phyloP scores from a whole-genome alignment of 2,329 filamentous ascomycete species.

The Sclerotinia nivalis region DNA sequence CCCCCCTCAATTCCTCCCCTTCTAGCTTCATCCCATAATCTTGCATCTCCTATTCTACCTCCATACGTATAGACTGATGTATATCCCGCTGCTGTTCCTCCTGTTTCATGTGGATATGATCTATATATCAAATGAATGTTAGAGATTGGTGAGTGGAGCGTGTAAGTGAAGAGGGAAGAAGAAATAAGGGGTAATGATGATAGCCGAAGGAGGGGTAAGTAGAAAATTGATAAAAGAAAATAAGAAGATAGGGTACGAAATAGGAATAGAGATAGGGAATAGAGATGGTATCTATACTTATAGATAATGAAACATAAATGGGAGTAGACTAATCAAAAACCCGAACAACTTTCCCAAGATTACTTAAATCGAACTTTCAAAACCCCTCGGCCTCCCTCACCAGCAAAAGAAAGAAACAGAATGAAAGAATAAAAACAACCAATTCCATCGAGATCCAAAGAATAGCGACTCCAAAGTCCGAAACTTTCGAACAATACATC shows the following conservation, averaged over 20 bases:
- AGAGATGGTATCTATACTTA: no score
- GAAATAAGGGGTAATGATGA: no score
- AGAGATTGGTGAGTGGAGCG: not conserved
- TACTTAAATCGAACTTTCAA: not conserved
- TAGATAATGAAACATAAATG: no score
- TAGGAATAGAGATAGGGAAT: not conserved
- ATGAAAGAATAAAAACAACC: no score
- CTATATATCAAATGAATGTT: fast-evolving
- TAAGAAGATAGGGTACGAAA: no score
- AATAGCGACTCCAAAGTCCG: no score
- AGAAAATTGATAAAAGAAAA: not conserved
- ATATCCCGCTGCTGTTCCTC: not conserved
- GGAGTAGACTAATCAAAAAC: no score
- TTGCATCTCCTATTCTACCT: not conserved
- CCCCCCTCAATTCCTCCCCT: not conserved
- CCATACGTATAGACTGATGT: not conserved
- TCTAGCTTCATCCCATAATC: constrained; percentile 4
- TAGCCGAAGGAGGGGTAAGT: no score
- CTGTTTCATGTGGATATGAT: not conserved
- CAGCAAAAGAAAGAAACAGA: no score
- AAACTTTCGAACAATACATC: no score
- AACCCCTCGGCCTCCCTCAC: not conserved
- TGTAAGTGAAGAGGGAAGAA: not conserved
- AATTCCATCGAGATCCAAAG: no score
- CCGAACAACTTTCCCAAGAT: not conserved